phyloP scores from a whole-genome alignment of 331 rosid genomes.

The Quercus tomentella region DNA sequence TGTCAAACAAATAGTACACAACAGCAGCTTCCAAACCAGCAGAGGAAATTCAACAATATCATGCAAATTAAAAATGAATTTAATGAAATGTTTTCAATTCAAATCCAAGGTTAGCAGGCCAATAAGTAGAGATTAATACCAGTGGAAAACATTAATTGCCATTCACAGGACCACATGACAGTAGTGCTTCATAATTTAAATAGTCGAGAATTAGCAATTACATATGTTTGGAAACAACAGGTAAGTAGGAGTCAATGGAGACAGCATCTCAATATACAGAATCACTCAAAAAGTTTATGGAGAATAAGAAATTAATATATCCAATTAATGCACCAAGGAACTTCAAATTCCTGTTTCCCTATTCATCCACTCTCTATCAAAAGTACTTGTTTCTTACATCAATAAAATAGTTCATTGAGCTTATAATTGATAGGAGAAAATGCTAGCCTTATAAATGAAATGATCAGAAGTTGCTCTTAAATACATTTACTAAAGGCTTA shows the following conservation, averaged over 20 bases:
- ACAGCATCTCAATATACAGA: neutral
- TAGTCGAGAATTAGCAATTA: neutral
- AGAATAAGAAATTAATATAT: neutral
- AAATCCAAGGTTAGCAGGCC: neutral
- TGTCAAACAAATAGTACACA: neutral
- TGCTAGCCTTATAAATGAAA: neutral
- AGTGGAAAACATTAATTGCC: neutral
- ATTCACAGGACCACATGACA: neutral
- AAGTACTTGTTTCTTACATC: neutral
- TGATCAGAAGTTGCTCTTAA: neutral
- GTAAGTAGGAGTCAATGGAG: neutral
- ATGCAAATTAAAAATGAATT: neutral
- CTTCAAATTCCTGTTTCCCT: neutral
- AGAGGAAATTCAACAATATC: neutral
- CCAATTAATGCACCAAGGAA: neutral
- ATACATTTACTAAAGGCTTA: neutral
- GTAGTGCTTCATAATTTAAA: neutral
- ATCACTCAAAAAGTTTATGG: neutral
- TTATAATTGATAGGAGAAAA: neutral
- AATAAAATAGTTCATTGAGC: neutral
- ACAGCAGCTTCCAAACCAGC: neutral
- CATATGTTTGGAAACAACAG: neutral
- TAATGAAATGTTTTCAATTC: neutral
- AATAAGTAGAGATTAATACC: neutral
- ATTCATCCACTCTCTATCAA: neutral